Percentiles rank a stretch among this genome's conserved stretches.
These are phyloP conservation scores for Neofusicoccum kwambonambiense DNA, from an alignment of 2,329 filamentous ascomycete genomes.

Conservation along the genomic window DNA sequence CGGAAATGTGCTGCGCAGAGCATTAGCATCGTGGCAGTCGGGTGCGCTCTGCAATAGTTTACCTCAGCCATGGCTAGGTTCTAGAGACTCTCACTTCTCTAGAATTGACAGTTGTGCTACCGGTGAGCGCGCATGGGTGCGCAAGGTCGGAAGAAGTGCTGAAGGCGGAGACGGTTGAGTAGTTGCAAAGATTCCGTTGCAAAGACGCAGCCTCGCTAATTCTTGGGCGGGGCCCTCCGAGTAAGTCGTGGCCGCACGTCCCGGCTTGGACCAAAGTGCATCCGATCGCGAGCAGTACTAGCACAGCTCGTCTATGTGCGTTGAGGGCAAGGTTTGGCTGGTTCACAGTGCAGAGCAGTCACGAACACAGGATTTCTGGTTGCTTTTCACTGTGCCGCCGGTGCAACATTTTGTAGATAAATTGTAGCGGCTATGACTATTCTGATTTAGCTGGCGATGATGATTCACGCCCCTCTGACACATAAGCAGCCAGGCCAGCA, in stretches of 20 bases:
- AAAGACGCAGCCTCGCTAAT: background rate
- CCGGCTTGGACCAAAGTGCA: background rate
- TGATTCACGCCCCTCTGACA: background rate
- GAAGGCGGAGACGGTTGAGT: background rate
- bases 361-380: no score
- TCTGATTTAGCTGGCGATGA: background rate
- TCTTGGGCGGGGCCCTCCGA: background rate
- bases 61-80: slow-evolving; percentile 17
- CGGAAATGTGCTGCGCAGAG: slow-evolving; percentile 67
- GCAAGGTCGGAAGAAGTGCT: slow-evolving; percentile 1
- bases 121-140: slow-evolving; percentile 13
- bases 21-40: slow-evolving; percentile 2
- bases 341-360: no score
- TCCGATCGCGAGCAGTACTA: background rate
- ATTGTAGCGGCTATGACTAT: background rate
- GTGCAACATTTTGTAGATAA: background rate
- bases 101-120: slow-evolving; percentile 14
- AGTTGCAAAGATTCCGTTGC: no score
- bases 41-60: background rate
- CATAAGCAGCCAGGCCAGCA: background rate
- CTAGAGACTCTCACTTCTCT: slow-evolving; percentile 21
- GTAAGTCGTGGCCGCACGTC: slow-evolving; percentile 1
- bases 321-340: no score
- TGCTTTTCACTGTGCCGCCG: background rate
- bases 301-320: no score